phyloP scores from a whole-genome alignment of 441 rosid genomes.

The Capsella rubella region DNA sequence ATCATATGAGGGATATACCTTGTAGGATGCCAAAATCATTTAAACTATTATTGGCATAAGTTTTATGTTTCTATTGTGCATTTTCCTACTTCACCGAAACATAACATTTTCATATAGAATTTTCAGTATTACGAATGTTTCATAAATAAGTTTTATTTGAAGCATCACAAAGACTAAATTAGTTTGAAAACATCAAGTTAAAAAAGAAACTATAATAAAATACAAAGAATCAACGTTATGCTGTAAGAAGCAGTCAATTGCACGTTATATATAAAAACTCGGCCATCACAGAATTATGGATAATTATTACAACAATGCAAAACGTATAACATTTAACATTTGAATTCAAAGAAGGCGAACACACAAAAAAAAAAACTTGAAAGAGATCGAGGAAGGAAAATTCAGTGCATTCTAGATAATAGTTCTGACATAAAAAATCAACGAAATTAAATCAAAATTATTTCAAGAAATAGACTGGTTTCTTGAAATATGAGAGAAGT shows the following conservation, averaged over 20 bases:
- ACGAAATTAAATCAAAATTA: not conserved
- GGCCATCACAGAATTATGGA: not conserved
- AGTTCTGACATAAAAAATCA: not conserved
- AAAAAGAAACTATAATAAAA: not conserved
- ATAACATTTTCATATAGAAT: too few species aligned
- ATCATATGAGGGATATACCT: too few species aligned
- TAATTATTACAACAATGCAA: not conserved
- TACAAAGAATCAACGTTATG: not conserved
- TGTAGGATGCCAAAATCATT: too few species aligned
- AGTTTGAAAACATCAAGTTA: too few species aligned
- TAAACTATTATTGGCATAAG: too few species aligned
- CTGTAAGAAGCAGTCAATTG: not conserved
- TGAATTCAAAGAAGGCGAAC: not conserved
- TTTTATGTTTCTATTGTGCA: too few species aligned
- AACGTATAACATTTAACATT: not conserved
- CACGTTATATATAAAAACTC: not conserved
- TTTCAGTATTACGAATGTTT: too few species aligned
- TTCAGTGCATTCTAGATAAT: not conserved
- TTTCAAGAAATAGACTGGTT: too few species aligned
- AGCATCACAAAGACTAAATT: too few species aligned
- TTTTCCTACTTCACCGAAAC: too few species aligned
- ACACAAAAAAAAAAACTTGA: not conserved
- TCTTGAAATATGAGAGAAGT: too few species aligned
- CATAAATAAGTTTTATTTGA: too few species aligned
- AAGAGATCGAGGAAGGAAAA: not conserved